A percentile compares a stretch with the other conserved stretches of the same genome.
Evolutionary conservation across 805 yeast species (phyloP).

Genomic region (Metschnikowia gruessii): DNA sequence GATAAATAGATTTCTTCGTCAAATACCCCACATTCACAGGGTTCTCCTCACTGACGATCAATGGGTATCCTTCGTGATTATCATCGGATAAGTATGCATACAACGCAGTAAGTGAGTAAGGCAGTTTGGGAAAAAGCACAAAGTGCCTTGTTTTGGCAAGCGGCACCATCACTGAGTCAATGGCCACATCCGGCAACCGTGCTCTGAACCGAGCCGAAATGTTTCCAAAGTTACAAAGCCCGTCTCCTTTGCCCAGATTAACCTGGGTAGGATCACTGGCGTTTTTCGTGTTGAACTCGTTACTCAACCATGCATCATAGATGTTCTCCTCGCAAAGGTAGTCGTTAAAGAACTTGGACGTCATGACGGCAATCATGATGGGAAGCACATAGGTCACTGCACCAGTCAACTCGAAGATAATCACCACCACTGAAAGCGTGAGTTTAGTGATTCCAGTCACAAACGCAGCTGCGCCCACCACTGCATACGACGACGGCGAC

Average conservation of each 20-base stretch:
- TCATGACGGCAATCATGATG: constrained; percentile 78
- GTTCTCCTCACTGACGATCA: constrained; percentile 24
- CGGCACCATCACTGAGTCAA: constrained; percentile 33
- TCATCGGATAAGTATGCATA: constrained; percentile 28
- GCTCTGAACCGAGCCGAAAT: constrained; percentile 27
- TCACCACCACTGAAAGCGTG: constrained; percentile 76
- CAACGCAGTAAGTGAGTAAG: constrained; percentile 25
- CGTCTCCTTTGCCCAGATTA: constrained; percentile 40
- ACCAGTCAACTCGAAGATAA: constrained; percentile 81
- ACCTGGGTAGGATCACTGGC: constrained; percentile 6
- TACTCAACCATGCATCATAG: constrained; percentile 50
- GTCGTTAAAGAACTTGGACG: constrained; percentile 71
- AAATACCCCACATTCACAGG: constrained; percentile 37
- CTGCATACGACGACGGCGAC: constrained; percentile 85
- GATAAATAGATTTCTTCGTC: constrained; percentile 27
- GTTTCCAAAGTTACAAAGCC: constrained; percentile 33
- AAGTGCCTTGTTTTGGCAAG: constrained; percentile 27
- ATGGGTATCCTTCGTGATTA: constrained; percentile 42
- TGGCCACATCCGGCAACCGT: constrained; percentile 33
- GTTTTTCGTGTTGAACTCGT: constrained; percentile 26
- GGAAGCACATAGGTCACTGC: constrained; percentile 83
- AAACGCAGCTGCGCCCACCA: constrained; percentile 84
- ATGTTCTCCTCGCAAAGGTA: constrained; percentile 55
- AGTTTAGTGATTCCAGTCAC: constrained; percentile 78
- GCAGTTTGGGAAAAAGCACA: constrained; percentile 25